Percentiles rank a stretch among this genome's conserved stretches.
These are phyloP conservation scores for Massariosphaeria phaeospora DNA, from an alignment of 495 filamentous ascomycete genomes.

Conservation along the genomic window DNA sequence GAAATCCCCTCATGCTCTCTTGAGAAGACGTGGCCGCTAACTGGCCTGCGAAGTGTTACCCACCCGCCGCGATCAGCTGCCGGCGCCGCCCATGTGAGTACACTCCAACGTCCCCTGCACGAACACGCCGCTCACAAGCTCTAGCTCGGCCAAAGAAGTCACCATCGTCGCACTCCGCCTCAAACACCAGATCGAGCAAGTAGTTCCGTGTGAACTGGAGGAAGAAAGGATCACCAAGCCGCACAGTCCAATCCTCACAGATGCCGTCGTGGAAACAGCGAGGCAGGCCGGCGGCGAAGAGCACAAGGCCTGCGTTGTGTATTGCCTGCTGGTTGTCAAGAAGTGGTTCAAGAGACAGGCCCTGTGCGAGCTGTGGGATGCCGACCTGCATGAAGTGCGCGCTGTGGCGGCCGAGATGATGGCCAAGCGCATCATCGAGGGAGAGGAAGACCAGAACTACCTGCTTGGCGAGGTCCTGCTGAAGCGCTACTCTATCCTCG, in stretches of 20 bases:
- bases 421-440: conserved; percentile 89
- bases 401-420: conserved; percentile 89
- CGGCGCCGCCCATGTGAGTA: conserved; percentile 60
- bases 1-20: conserved; percentile 2
- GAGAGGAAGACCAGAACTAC: conserved; percentile 67
- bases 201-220: conserved; percentile 82
- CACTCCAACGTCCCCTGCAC: too few relatives aligned
- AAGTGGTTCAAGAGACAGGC: conserved; percentile 88
- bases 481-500: conserved; percentile 79
- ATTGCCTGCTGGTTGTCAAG: conserved; percentile 79
- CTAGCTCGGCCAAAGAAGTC: conserved; percentile 65
- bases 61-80: conserved; percentile 47
- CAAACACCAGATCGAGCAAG: conserved; percentile 84
- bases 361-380: conserved; percentile 79
- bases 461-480: conserved; percentile 79
- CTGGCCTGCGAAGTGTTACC: conserved; percentile 54
- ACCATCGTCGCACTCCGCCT: conserved; percentile 83
- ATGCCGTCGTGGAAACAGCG: conserved; percentile 69
- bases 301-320: conserved; percentile 71
- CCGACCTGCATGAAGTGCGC: conserved; percentile 71
- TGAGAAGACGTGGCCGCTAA: background rate
- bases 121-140: too few relatives aligned
- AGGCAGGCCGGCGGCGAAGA: conserved; percentile 74
- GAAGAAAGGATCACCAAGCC: conserved; percentile 64
- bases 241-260: conserved; percentile 79